A percentile compares a stretch with the other conserved stretches of the same genome.
These are phyloP conservation scores for Aspergillus carbonarius DNA, from an alignment of 2,329 filamentous ascomycete genomes.

Conservation along the genomic window DNA sequence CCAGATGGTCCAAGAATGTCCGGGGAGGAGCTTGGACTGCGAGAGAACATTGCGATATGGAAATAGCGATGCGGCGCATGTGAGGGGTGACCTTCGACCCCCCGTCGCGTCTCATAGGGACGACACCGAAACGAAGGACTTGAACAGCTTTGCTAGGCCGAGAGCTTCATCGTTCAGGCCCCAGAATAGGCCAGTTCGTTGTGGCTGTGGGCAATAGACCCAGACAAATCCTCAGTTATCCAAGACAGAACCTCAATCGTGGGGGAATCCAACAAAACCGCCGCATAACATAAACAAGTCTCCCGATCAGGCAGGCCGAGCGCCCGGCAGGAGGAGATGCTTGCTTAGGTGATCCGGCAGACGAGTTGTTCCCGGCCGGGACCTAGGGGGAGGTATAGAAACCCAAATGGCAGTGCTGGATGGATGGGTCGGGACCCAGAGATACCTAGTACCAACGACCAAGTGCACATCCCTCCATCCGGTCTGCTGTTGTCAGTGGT, in stretches of 20 bases:
- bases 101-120: slow-evolving; percentile 11
- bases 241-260: background rate
- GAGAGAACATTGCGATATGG: slow-evolving; percentile 35
- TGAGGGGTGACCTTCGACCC: slow-evolving; percentile 5
- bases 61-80: slow-evolving; percentile 13
- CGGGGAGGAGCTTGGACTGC: slow-evolving; percentile 42
- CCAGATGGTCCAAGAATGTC: slow-evolving; percentile 45
- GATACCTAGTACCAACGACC: too few species aligned
- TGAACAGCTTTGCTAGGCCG: background rate
- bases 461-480: background rate
- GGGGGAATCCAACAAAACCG: background rate
- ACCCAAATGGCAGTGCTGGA: slow-evolving; percentile 5
- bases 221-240: background rate
- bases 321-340: slow-evolving; percentile 5
- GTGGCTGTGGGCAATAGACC: slow-evolving; percentile 3
- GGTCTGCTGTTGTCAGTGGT: background rate
- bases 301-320: slow-evolving; percentile 34
- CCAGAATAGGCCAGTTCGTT: background rate
- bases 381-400: background rate
- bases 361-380: slow-evolving; percentile 9
- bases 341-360: slow-evolving; percentile 17
- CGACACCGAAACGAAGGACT: background rate
- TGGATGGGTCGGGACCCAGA: too few species aligned
- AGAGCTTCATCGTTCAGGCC: background rate
- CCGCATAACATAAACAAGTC: slow-evolving; percentile 35